phyloP scores from a whole-genome alignment of 2,329 filamentous ascomycete genomes.

The Cladosporium sp. region DNA sequence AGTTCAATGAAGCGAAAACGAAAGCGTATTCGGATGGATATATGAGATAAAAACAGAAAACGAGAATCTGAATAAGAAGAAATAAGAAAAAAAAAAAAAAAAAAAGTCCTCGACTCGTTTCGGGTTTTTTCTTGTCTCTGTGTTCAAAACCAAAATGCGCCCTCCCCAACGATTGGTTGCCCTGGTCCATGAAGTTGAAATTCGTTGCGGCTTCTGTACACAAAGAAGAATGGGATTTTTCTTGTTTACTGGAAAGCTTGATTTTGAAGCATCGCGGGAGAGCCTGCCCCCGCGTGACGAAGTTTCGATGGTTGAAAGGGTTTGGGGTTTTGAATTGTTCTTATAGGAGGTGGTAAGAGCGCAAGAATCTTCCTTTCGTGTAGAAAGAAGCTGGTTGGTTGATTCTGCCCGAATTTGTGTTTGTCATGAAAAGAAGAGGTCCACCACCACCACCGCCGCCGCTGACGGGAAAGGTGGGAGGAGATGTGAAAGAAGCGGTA shows the following conservation, averaged over 20 bases:
- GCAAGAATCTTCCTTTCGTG: too few species aligned
- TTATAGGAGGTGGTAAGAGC: too few species aligned
- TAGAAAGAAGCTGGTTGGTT: background rate
- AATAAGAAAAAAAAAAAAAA: background rate
- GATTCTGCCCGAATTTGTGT: background rate
- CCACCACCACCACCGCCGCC: background rate
- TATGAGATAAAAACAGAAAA: background rate
- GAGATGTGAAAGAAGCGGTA: background rate
- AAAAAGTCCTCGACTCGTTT: constrained; percentile 6
- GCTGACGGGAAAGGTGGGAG: background rate
- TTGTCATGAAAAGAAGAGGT: constrained; percentile 7
- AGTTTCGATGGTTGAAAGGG: background rate
- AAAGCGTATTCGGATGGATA: too few species aligned
- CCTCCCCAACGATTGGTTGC: background rate
- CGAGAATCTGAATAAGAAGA: background rate
- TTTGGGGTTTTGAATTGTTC: too few species aligned
- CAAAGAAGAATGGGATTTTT: background rate
- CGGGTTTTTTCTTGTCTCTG: background rate
- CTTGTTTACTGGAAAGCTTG: background rate
- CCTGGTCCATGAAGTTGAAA: background rate
- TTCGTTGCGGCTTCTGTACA: constrained; percentile 11
- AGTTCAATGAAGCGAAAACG: too few species aligned
- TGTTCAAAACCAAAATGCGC: background rate
- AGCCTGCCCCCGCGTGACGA: background rate
- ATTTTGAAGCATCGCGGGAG: too few species aligned